Base-by-base conservation (phyloP, 2,329 filamentous ascomycete species). In the Fusarium proliferatum region DNA sequence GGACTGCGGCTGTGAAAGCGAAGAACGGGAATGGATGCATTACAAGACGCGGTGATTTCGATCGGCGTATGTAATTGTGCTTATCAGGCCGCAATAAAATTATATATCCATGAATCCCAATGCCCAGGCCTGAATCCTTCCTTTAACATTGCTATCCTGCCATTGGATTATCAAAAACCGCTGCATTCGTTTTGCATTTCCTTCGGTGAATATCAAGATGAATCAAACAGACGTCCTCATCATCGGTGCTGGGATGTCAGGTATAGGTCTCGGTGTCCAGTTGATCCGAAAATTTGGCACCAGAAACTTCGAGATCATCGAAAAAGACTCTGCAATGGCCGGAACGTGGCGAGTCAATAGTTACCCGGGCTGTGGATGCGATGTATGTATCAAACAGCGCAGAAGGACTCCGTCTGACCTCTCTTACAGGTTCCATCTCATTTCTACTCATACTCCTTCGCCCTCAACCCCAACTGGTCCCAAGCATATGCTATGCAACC, bases 381-480 rank as follows among this genome's bases (percentile, higher is more conserved):
- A 79, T 52, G 75, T 76, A 41, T 64, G 76, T 66, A 13, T 5
- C 2, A 3, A n/a, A 10, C 1, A 16, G 4, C 5, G 9, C 5
- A 43, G 21, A 1, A 2, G 7, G 5, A 9, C 15, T 5, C 1
- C 4, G 2, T 12, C 30, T 33, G 9, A 43, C 4, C 5, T 9
- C 5, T 13, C 12, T 3, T 16, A 2, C 4, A 79, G 76, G 77
- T 79, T 1, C 67, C 75, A 4, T 76, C 73, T 6, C 77, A 79
- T 38, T 79, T 79, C 57, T 80, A 75, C 17, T 79, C 78, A 2
- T 80, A 79, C 30, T 79, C 77, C 0, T 80, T 80, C 34, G 76
- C 71, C 3, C 42, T 76, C 6, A 80, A 80, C 9, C 77, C 78
- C 4, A 60, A 78, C 23, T 80, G 77, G 78, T 76, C 74, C 1